Base-by-base conservation (phyloP, 2,329 filamentous ascomycete species). In the Hymenoscyphus albidus region DNA sequence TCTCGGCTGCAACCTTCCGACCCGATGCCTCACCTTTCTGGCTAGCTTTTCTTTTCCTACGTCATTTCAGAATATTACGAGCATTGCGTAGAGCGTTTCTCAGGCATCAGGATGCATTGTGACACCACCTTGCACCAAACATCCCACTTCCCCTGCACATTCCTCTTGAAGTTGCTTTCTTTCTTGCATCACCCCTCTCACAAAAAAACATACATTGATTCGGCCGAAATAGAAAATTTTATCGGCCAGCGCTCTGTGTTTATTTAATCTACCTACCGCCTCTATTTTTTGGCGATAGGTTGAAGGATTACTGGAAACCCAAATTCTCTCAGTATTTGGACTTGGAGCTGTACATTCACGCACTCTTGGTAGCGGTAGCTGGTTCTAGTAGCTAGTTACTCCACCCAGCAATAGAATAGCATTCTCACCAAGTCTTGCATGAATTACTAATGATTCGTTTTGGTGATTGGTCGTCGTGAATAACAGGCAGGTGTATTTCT, bases 1-100 rank as follows among this genome's bases (percentile, higher is more conserved):
- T 51, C 44, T 51, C 44, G 44, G 44, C 44, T 51, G 44, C 44
- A 27, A 51, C 48, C 48, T 54, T 54, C 48, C 48, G 48, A 60
- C 39, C 38, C 44, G 13, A 61, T 14, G 16, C 16, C 44, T 61
- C 27, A 42, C 12, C 42, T 38, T 35, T 32, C 9, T n/a, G 39
- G 59, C 59, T 63, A n/a, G 18, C 48, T 18, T 44, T 62, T 18
- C 27, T 38, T 65, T 64, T 63, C 59, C 63, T 67, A 66, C 62
- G 54, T 69, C 68, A 57, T 65, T 65, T 68, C 66, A 60, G 64
- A 62, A 65, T 61, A 63, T 61, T 57, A 56, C 58, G 61, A 66
- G 65, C 69, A 71, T 69, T 65, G 66, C 67, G 69, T 64, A 62
- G 62, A 54, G 48, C 48, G 48, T 54, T 54, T 54, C 48, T 54